Base-by-base conservation (phyloP, 2,329 filamentous ascomycete species). In the Colletotrichum destructivum region DNA sequence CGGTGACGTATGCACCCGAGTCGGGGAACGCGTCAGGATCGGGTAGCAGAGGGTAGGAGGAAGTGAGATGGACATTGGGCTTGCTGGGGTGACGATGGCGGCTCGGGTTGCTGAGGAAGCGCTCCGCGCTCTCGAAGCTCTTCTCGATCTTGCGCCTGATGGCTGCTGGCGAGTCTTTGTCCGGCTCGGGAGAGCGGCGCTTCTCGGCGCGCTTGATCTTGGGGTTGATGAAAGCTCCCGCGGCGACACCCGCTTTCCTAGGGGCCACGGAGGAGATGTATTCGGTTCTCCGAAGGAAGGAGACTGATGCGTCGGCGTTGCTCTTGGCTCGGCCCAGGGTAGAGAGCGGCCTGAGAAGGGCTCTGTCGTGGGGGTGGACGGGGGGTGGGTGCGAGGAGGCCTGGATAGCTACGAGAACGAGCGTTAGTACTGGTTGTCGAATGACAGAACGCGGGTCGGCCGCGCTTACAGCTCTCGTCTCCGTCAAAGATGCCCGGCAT, bases 401-500 rank as follows among this genome's bases (percentile, higher is more conserved):
- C 84, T 96, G 93, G 75, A 98, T 97, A 71, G 93, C 95, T 96
- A 75, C 61, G 75, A 47, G 31, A 51, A 42, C 54, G 69, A 31
- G 5, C 26, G 26, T 79, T 46, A 76, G 74, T 65, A 18, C n/a
- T 38, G 47, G 38, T 15, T 38, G 31, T 31, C 40, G 15, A 16
- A 21, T 16, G 26, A 31, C 26, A n/a, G 15, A 73, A 52, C 44
- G 62, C 40, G n/a, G 64, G 26, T 5, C 26, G 26, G 26, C 56
- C 51, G 57, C 42, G 84, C 87, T 81, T 87, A 98, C 95, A 94
- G 84, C 93, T 93, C 86, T 98, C 96, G 81, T 98, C 95, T 70
- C 95, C 96, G 78, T 98, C 92, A 79, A 98, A 98, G 69, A 98
- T 92, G 40, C 95, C 95, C 8, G 96, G 96, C 85, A 98, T 94